phyloP scores from a whole-genome alignment of 139 green algal species.

The Micractinium sp. region DNA sequence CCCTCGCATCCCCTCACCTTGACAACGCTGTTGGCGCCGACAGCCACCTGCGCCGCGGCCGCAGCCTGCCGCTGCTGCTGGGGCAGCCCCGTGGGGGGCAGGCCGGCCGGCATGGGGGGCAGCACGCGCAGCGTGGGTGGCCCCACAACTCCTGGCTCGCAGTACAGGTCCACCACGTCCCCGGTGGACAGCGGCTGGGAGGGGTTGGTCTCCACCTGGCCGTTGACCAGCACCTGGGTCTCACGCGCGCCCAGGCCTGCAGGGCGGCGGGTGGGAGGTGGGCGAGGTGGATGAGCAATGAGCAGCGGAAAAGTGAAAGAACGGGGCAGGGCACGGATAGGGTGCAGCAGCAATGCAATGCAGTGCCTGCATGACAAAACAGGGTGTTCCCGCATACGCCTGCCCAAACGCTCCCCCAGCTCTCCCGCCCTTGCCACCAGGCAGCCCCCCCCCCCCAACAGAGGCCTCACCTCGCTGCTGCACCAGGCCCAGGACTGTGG shows the following conservation, averaged over 20 bases:
- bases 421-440: too few species aligned
- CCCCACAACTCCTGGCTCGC: not conserved
- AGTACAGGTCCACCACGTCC: slow-evolving; percentile 44
- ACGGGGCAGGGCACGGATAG: not conserved
- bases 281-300: not conserved
- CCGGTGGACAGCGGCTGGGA: slow-evolving; percentile 8
- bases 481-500: slow-evolving; percentile 10
- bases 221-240: slow-evolving; percentile 37
- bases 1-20: not conserved
- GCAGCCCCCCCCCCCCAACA: too few species aligned
- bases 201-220: slow-evolving; percentile 16
- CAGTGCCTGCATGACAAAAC: not conserved
- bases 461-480: slow-evolving; percentile 7
- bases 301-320: not conserved
- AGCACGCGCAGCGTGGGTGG: not conserved
- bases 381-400: not conserved
- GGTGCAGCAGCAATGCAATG: not conserved
- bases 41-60: not conserved
- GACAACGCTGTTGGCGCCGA: not conserved
- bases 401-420: too few species aligned
- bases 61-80: not conserved
- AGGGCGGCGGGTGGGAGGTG: not conserved
- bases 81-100: not conserved
- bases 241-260: not conserved
- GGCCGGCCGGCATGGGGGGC: too few species aligned